phyloP scores from a whole-genome alignment of 352 stramenopile species.

The Phytophthora tentaculata region DNA sequence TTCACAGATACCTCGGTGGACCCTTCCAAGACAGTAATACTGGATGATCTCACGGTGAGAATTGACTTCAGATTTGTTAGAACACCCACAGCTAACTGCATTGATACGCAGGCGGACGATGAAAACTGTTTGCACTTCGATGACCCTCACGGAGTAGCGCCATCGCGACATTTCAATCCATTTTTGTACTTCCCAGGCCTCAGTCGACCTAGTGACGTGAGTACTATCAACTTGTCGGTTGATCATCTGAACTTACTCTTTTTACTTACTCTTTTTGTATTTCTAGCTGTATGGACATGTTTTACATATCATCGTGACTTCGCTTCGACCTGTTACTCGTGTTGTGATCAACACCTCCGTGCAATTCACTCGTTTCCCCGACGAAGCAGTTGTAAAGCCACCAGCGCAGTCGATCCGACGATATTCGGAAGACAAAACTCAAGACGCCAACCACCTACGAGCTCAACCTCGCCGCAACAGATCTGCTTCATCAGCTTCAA shows the following conservation, averaged over 20 bases:
- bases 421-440: slow-evolving; percentile 1
- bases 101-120: slow-evolving; percentile 39
- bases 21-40: slow-evolving; percentile 32
- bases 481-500: slow-evolving; percentile 18
- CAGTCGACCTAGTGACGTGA: slow-evolving; percentile 48
- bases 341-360: slow-evolving; percentile 66
- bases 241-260: neutral
- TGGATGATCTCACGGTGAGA: slow-evolving; percentile 50
- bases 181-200: slow-evolving; percentile 54
- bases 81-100: neutral
- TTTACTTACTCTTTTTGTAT: neutral
- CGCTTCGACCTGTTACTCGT: slow-evolving; percentile 42
- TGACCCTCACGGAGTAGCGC: neutral
- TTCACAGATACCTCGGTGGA: slow-evolving; percentile 53
- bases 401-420: slow-evolving; percentile 11
- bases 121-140: slow-evolving; percentile 58
- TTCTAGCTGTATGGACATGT: slow-evolving; percentile 60
- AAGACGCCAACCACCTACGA: slow-evolving; percentile 6
- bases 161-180: slow-evolving; percentile 46
- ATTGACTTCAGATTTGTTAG: neutral
- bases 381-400: slow-evolving; percentile 22
- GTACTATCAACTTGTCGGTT: slow-evolving; percentile 5
- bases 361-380: slow-evolving; percentile 44
- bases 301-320: slow-evolving; percentile 53
- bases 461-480: slow-evolving; percentile 7